Base-by-base conservation (phyloP, 2,329 filamentous ascomycete genomes). In the Fusarium buharicum region DNA sequence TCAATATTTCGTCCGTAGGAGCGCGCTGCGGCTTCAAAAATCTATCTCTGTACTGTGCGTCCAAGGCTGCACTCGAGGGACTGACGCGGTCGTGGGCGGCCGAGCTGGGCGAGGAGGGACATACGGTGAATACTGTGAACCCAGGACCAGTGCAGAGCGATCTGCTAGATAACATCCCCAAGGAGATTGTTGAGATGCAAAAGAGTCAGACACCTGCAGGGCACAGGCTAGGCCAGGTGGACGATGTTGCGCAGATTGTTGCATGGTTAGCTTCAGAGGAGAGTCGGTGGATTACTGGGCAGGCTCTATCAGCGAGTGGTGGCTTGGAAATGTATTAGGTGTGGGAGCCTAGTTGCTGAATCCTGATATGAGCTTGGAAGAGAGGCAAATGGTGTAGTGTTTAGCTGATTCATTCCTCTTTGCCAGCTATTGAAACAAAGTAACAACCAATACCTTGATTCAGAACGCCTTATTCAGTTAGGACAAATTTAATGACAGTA, bases 91-190 rank as follows among this genome's bases (percentile, higher is more conserved):
- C 77, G 39, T 84, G 84, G 80, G 86, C 87, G 0, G 77, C 78
- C 0, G 86, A 89, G 72, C 14, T 64, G 9, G 61, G 61, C 3
- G 69, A 59, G 4, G 73, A 79, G 54, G 84, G 86, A 0, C 84
- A 84, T 55, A 88, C 86, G 1, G 86, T 87, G 22, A 90, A 89
- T 62, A 78, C 80, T 1, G 81, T 89, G 3, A 82, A 81, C 17
- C 85, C 86, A 0, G 86, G 86, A 0, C 85, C 86, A 0, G 82
- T 86, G 6, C 73, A 82, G 72, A 86, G 79, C 27, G 84, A 86
- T 8, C 81, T 89, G 79, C 69, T 87, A 20, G 80, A 81, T 14
- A 77, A 81, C 6, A 66, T 65, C 16, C 62, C 62, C 0, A 49
- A 55, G 1, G 57, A 65, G 2, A 66, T 65, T 6, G 33, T 62